Evolutionary conservation across 345 rosid genomes (phyloP), one percentile per base, ranked within the genome.

Genomic region (Eucalyptus polyanthemos): DNA sequence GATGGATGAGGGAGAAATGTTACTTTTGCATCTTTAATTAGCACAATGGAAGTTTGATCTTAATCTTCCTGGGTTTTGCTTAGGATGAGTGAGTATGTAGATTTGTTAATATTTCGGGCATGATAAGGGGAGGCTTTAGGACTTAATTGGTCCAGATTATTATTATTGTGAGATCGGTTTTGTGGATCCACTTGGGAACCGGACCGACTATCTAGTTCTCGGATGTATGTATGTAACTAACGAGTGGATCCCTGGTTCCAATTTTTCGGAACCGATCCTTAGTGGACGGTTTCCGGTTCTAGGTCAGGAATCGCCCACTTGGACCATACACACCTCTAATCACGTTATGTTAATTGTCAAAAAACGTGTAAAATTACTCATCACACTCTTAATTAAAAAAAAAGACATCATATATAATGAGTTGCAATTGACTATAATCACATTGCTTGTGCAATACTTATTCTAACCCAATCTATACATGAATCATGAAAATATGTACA

Each of bases 221-320:
- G 15, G 2, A 6, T 49, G 50, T 5, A 47, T 47, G 0, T 1
- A 49, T 13, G 14, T 2, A 49, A 49, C 50, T 49, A 49, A 49
- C 0, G 15, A 12, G 15, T 49, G 15, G 50, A 49, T 49, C 15
- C 0, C 50, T n/a, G 15, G 1, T 49, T 49, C 2, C 0, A 49
- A 49, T 49, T 49, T 49, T 49, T 49, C 0, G 2, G 2, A 49
- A 49, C 1, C 15, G 2, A 2, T 49, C 15, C 2, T 49, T 49
- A 49, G 15, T 0, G 1, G 5, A 1, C 6, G 2, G 0, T 13
- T 49, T 0, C 0, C 6, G 2, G 6, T 49, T 49, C 15, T 49
- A 49, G 6, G 15, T 13, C 2, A 5, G 1, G 50, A 49, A 49
- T 1, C 0, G 50, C 15, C 2, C 0, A 1, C 15, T 5, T 1